phyloP scores from a whole-genome alignment of 306 rosid species.

The Quercus alba region DNA sequence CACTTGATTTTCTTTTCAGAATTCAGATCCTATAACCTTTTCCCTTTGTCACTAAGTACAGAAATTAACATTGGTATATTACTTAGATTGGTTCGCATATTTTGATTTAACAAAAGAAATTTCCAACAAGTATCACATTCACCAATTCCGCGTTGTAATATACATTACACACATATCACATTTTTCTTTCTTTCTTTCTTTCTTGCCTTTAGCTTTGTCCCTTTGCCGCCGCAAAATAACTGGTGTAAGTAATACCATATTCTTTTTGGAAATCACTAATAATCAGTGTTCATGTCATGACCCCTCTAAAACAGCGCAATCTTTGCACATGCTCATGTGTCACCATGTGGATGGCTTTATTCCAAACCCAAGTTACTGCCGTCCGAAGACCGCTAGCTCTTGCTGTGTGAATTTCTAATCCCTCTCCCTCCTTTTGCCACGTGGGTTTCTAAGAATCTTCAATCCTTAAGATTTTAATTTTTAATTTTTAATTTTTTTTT shows the following conservation, averaged over 20 bases:
- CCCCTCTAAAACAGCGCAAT: conserved; percentile 2
- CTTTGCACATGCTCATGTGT: conserved; percentile 33
- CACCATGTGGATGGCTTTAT: conserved; percentile 40
- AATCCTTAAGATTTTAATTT: neutral
- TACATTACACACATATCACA: neutral
- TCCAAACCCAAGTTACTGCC: conserved; percentile 14
- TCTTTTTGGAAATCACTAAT: neutral
- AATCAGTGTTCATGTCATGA: neutral
- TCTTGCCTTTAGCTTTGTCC: neutral
- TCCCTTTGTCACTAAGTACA: too few relatives aligned
- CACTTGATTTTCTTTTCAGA: too few relatives aligned
- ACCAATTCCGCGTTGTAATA: neutral
- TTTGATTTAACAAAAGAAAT: neutral
- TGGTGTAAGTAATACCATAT: neutral
- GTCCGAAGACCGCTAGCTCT: conserved; percentile 22
- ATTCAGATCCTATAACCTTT: too few relatives aligned
- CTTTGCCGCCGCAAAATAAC: conserved; percentile 1
- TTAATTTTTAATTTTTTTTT: too few relatives aligned
- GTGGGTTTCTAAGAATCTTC: conserved; percentile 6
- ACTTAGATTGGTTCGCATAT: too few relatives aligned
- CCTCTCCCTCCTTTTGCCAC: conserved; percentile 28
- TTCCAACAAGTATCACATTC: neutral
- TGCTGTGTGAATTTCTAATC: neutral
- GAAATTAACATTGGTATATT: too few relatives aligned
- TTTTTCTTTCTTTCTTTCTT: neutral